phyloP scores from a whole-genome alignment of 2,329 filamentous ascomycete genomes.

The Neonectria hederae region DNA sequence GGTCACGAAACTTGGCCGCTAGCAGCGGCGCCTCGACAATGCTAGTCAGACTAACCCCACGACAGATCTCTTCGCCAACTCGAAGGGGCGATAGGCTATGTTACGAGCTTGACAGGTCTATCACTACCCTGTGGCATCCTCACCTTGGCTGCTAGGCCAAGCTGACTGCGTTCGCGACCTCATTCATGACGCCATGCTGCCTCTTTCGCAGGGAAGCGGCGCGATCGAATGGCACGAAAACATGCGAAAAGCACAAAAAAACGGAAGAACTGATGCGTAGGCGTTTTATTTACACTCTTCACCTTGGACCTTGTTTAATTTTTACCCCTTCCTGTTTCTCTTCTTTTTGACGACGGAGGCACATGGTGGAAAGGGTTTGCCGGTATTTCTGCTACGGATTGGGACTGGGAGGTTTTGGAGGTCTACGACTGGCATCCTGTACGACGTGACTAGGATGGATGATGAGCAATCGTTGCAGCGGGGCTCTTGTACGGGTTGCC shows the following conservation, averaged over 20 bases:
- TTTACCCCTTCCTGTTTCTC: slow-evolving; percentile 25
- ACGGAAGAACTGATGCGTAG: slow-evolving; percentile 28
- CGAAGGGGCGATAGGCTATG: slow-evolving; percentile 48
- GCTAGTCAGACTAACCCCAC: slow-evolving; percentile 44
- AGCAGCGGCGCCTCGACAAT: slow-evolving; percentile 29
- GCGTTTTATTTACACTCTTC: slow-evolving; percentile 31
- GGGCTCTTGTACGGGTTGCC: slow-evolving; percentile 12
- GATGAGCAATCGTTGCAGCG: slow-evolving; percentile 27
- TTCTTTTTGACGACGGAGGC: slow-evolving; percentile 27
- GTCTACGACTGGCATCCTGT: slow-evolving; percentile 23
- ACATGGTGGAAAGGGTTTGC: slow-evolving; percentile 26
- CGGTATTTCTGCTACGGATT: slow-evolving; percentile 33
- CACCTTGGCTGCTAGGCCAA: slow-evolving; percentile 1
- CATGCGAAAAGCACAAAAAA: slow-evolving; percentile 29
- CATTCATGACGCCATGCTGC: slow-evolving; percentile 1
- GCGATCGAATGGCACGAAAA: not conserved
- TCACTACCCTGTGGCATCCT: slow-evolving; percentile 9
- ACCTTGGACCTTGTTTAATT: slow-evolving; percentile 40
- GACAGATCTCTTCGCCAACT: slow-evolving; percentile 51
- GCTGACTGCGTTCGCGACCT: slow-evolving; percentile 3
- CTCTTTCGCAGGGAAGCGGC: not conserved
- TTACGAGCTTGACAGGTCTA: slow-evolving; percentile 11
- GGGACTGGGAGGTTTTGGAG: slow-evolving; percentile 31
- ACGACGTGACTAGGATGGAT: slow-evolving; percentile 29
- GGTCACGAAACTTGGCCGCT: slow-evolving; percentile 40